Evolutionary conservation across 805 yeast genomes (phyloP).

Genomic region (Starmerella apis): DNA sequence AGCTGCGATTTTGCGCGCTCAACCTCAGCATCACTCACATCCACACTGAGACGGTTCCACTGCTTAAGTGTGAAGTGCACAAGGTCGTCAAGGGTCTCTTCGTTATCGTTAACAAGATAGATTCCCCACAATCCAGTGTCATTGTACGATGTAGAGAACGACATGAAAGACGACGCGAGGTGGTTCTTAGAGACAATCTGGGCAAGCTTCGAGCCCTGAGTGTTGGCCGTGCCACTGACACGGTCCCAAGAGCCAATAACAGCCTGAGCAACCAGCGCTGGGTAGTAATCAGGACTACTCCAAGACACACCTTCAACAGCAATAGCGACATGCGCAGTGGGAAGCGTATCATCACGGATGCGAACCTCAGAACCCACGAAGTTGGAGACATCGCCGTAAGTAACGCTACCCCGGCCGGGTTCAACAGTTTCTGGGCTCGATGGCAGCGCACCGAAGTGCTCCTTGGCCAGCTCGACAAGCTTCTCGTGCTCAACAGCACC

Average conservation of each 20-base stretch:
- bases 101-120: slow-evolving; percentile 74
- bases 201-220: slow-evolving; percentile 78
- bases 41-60: slow-evolving; percentile 77
- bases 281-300: slow-evolving; percentile 91
- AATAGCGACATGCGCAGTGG: slow-evolving; percentile 81
- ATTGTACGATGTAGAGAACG: slow-evolving; percentile 91
- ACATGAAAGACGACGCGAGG: slow-evolving; percentile 88
- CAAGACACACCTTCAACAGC: slow-evolving; percentile 98
- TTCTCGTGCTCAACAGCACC: slow-evolving; percentile 87
- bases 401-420: slow-evolving; percentile 55
- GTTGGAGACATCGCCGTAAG: slow-evolving; percentile 56
- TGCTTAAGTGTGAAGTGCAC: slow-evolving; percentile 69
- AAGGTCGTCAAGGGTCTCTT: slow-evolving; percentile 52
- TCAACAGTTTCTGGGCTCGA: slow-evolving; percentile 45
- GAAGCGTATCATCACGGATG: slow-evolving; percentile 69
- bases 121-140: slow-evolving; percentile 98
- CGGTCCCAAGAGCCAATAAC: slow-evolving; percentile 97
- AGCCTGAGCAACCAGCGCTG: slow-evolving; percentile 92
- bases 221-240: slow-evolving; percentile 70
- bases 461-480: slow-evolving; percentile 63
- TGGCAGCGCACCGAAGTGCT: slow-evolving; percentile 49
- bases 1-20: slow-evolving; percentile 90
- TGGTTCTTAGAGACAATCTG: slow-evolving; percentile 49
- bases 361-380: slow-evolving; percentile 82
- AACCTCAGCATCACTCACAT: slow-evolving; percentile 77